Base-by-base conservation (phyloP, 202 grass and related monocot genomes). In the Panicum hallii region DNA sequence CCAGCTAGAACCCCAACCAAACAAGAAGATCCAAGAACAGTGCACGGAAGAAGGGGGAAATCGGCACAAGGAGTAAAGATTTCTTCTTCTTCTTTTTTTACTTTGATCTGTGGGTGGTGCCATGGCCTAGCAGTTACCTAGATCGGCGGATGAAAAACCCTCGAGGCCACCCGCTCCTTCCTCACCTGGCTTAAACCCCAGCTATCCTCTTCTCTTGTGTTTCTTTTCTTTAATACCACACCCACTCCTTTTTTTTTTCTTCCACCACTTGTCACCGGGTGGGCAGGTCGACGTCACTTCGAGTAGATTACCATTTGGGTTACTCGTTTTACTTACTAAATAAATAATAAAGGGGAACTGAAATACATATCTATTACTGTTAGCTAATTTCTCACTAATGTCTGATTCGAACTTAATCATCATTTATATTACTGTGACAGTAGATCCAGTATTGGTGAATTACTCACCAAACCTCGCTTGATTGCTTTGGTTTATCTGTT, bases 151-250 rank as follows among this genome's bases (percentile, higher is more conserved):
- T 10, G 65, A 71, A 73, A 73, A 82, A 46, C 68, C 55, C 80
- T 56, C n/a, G 10, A 49, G n/a, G 67, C 62, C 45, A 67, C 48
- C 79, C 13, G 11, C 9, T 32, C 50, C 26, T 3, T 23, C 4
- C 36, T 2, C 15, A 54, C 46, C 11, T 30, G 7, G 30, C 82
- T 77, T 84, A 84, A 84, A 84, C 82, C 82, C 68, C 68, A 71
- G 43, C 68, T 22, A 22, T 28, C n/a, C 43, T 71, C 43, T 48
- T 28, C 68, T 36, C 11, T 26, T 23, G 5, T 57, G 19, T n/a
- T 57, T 22, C 19, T 57, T 57, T 57, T 57, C 20, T 22, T 57
- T 47, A 11, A 44, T 66, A 84, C 38, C 22, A 53, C 61, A 75
- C 48, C 82, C 62, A 42, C 71, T 13, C 13, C 70, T 13, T 13